Evolutionary conservation across 2,329 filamentous ascomycete genomes (phyloP).

Genomic region (Aspergillus fijiensis): DNA sequence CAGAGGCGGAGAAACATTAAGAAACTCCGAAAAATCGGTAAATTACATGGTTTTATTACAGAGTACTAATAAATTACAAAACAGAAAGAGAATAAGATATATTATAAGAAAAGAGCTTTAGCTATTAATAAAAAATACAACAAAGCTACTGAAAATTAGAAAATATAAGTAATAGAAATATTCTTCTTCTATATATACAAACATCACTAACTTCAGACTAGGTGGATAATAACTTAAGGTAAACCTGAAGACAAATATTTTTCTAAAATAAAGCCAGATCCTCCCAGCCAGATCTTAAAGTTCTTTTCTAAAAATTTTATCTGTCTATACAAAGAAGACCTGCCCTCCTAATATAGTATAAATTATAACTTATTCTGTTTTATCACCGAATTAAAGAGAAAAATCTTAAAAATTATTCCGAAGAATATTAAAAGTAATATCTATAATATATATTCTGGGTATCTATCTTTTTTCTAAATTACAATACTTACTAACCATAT

Average conservation of each 20-base stretch:
- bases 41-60: neutral
- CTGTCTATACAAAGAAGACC: neutral
- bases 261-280: neutral
- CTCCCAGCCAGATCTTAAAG: neutral
- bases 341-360: too few species aligned
- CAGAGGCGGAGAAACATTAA: neutral
- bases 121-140: neutral
- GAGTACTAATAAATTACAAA: neutral
- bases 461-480: neutral
- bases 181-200: neutral
- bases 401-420: neutral
- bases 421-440: neutral
- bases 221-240: neutral
- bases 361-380: too few species aligned
- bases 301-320: slow-evolving; percentile 4
- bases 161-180: neutral
- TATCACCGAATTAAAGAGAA: neutral
- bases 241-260: slow-evolving; percentile 2
- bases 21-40: neutral
- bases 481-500: too few species aligned
- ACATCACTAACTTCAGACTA: neutral
- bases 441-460: neutral
- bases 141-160: neutral
- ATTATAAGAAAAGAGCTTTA: neutral
- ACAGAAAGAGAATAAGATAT: neutral